Base-by-base conservation (phyloP, 1,139 yeast genomes). In the Geotrichum klebahnii region DNA sequence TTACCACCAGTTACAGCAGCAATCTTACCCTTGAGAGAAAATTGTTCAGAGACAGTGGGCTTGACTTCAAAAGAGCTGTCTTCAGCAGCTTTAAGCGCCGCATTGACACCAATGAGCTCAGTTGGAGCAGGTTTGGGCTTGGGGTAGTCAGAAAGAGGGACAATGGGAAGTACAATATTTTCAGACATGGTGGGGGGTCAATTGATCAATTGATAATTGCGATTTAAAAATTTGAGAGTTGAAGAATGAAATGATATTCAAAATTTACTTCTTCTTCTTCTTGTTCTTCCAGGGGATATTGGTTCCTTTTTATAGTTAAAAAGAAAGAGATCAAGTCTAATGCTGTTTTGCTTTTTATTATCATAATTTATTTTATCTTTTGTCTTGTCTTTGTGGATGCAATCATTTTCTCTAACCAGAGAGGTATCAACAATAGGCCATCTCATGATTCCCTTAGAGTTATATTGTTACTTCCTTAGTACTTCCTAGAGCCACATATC, bases 1-100 rank as follows among this genome's bases (percentile, higher is more conserved):
- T 69, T 64, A 20, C 71, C 73, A 6, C 75, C 75, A 2, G 74
- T 71, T 28, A 70, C 68, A 23, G 67, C 59, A 12, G 74, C 67
- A 28, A 67, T 72, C 50, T 62, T 66, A 26, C 67, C 72, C 48
- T 59, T 61, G 48, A 72, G 65, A 16, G 68, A 61, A 55, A 77
- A 79, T 54, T 64, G 65, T 19, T 52, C 46, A 28, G 41, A 46
- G 37, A 63, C 53, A n/a, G 60, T 53, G n/a, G 62, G 52, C 48
- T 54, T 48, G 38, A 57, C 60, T 34, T 56, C 57, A 46, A 52
- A 57, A n/a, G 50, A 38, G 33, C 63, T 58, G 55, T 62, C 60
- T 23, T 53, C 38, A 36, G 59, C 59, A 17, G 66, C 64, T 47
- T 51, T 50, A 26, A 59, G 48, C 16, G 67, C 67, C 16, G 67